These are phyloP conservation scores for Globisporangium iwayamae DNA, from an alignment of 352 stramenopile genomes.

Conservation along the genomic window DNA sequence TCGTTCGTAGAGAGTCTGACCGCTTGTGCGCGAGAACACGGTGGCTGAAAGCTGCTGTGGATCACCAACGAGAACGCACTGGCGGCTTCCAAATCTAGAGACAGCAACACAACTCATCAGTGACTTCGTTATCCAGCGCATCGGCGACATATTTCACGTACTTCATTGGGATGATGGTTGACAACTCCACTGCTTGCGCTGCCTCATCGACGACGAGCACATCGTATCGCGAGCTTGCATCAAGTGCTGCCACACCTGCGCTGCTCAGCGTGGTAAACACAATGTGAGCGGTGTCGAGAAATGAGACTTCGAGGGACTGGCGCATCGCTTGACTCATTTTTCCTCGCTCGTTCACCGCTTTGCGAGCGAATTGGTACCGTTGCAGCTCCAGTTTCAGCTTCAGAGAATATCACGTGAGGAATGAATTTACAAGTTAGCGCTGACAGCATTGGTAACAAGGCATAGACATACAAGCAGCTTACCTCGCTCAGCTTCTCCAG, in stretches of 20 bases:
- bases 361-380: conserved; percentile 73
- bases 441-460: neutral
- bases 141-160: conserved; percentile 24
- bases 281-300: conserved; percentile 89
- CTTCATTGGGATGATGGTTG: conserved; percentile 89
- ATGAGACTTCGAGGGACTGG: conserved; percentile 81
- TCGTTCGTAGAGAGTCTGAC: conserved; percentile 85
- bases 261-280: conserved; percentile 92
- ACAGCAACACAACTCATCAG: conserved; percentile 1
- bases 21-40: conserved; percentile 87
- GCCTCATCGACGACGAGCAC: conserved; percentile 87
- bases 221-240: conserved; percentile 75
- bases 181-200: conserved; percentile 83
- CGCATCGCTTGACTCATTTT: conserved; percentile 64
- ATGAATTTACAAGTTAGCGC: neutral
- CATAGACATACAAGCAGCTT: conserved; percentile 12
- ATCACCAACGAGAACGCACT: conserved; percentile 92
- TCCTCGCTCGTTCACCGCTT: conserved; percentile 58
- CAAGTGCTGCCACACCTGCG: conserved; percentile 74
- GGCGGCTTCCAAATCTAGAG: conserved; percentile 78
- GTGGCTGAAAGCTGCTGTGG: conserved; percentile 93
- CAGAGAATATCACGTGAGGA: neutral
- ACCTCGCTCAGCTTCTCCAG: conserved; percentile 74
- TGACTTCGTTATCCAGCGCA: neutral
- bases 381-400: conserved; percentile 83